phyloP scores from a whole-genome alignment of 2,329 filamentous ascomycete species.

The Colletotrichum abscissum region DNA sequence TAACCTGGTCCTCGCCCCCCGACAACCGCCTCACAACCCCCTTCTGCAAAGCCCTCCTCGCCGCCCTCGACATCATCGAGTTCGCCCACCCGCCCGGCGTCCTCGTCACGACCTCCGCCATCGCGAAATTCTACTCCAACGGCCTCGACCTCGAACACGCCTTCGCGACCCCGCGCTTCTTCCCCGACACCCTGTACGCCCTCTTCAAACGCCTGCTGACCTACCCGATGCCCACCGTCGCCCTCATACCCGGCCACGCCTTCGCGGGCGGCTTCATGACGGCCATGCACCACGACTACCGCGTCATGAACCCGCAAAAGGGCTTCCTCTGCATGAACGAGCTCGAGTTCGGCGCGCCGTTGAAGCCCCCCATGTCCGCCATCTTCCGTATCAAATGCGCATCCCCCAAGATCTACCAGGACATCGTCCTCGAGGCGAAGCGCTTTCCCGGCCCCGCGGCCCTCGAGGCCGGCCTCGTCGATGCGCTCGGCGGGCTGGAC shows the following conservation, averaged over 20 bases:
- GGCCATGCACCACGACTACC: constrained; percentile 86
- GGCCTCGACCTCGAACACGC: constrained; percentile 82
- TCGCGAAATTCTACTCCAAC: constrained; percentile 85
- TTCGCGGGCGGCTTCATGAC: constrained; percentile 88
- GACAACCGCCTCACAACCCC: constrained; percentile 81
- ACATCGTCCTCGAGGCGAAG: constrained; percentile 78
- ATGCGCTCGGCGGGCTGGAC: constrained; percentile 73
- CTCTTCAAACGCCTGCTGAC: constrained; percentile 71
- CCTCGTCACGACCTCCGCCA: constrained; percentile 79
- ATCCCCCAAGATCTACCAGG: constrained; percentile 65
- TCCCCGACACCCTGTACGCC: constrained; percentile 68
- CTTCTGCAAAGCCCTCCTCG: constrained; percentile 74
- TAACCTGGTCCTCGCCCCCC: constrained; percentile 76
- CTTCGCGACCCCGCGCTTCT: constrained; percentile 69
- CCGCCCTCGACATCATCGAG: constrained; percentile 81
- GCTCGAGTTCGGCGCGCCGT: constrained; percentile 81
- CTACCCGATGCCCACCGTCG: constrained; percentile 85
- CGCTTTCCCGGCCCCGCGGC: constrained; percentile 74
- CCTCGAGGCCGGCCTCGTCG: constrained; percentile 74
- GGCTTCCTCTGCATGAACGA: constrained; percentile 88
- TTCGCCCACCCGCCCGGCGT: constrained; percentile 71
- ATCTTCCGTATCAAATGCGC: constrained; percentile 79
- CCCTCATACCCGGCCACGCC: constrained; percentile 82
- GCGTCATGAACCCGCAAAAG: constrained; percentile 75
- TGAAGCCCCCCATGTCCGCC: constrained; percentile 78